These are phyloP conservation scores for Panicum virgatum DNA, from an alignment of 202 grass and related monocot genomes.

Conservation along the genomic window DNA sequence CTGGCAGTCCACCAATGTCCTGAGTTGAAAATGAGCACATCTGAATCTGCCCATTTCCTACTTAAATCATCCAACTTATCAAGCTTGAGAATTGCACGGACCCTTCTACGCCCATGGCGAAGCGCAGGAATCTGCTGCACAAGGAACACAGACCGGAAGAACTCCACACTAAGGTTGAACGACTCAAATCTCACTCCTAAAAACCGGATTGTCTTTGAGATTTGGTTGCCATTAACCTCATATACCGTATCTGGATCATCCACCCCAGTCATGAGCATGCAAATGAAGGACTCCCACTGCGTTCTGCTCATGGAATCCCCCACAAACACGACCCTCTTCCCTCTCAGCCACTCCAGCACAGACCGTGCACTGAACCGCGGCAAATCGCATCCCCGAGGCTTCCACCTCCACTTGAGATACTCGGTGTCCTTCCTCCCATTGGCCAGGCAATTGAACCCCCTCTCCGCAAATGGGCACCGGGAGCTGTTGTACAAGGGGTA, in stretches of 20 bases:
- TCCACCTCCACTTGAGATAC: slow-evolving; percentile 97
- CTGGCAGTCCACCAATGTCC: slow-evolving; percentile 98
- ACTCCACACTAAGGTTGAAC: slow-evolving; percentile 84
- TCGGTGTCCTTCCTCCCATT: slow-evolving; percentile 77
- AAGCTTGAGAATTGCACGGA: slow-evolving; percentile 68
- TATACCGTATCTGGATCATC: slow-evolving; percentile 71
- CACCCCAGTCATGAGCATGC: slow-evolving; percentile 92
- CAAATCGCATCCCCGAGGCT: slow-evolving; percentile 67
- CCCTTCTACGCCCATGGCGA: slow-evolving; percentile 51
- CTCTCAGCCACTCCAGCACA: slow-evolving; percentile 67
- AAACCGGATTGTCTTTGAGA: slow-evolving; percentile 87
- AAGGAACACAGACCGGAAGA: slow-evolving; percentile 81
- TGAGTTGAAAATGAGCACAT: slow-evolving; percentile 95
- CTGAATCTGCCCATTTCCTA: slow-evolving; percentile 62
- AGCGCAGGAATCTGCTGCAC: slow-evolving; percentile 68
- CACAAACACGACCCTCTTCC: slow-evolving; percentile 84
- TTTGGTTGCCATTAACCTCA: slow-evolving; percentile 84
- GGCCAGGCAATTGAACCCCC: slow-evolving; percentile 92
- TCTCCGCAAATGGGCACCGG: slow-evolving; percentile 76
- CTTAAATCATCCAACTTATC: slow-evolving; percentile 80
- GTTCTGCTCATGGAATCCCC: slow-evolving; percentile 96
- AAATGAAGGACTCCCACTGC: slow-evolving; percentile 98
- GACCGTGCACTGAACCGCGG: slow-evolving; percentile 52
- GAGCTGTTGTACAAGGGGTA: slow-evolving; percentile 90
- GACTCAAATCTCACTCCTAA: slow-evolving; percentile 78